A percentile compares a stretch with the other conserved stretches of the same genome.
These are phyloP conservation scores for Hortiboletus flavorubellus DNA, from an alignment of 768 basidiomycete genomes.

Conservation along the genomic window DNA sequence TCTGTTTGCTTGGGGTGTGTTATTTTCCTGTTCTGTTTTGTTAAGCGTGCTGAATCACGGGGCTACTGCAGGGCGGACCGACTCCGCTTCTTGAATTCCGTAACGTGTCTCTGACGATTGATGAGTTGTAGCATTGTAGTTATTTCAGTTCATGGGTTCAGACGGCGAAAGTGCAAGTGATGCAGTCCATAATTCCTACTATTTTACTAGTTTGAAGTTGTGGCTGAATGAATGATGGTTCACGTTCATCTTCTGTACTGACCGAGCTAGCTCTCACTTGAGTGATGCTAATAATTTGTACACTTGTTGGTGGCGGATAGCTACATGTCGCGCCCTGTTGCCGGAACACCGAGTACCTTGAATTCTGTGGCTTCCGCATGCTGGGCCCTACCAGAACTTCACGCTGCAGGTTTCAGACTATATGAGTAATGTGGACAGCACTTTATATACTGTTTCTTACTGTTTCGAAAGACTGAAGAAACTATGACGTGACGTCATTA, in stretches of 20 bases:
- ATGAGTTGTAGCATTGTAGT: background rate
- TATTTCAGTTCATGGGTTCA: background rate
- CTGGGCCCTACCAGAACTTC: slow-evolving; percentile 30
- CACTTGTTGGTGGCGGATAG: no score
- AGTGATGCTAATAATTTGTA: no score
- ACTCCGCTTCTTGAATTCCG: slow-evolving; percentile 28
- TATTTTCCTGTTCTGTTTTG: background rate
- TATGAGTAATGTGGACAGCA: background rate
- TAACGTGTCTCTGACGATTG: slow-evolving; percentile 20
- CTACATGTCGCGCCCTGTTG: no score
- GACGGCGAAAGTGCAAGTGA: background rate
- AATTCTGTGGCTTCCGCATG: no score
- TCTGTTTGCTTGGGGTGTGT: slow-evolving; percentile 30
- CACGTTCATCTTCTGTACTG: no score
- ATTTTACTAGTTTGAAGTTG: no score
- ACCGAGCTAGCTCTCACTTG: no score
- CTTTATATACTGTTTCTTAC: background rate
- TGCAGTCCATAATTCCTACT: background rate
- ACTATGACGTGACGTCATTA: background rate
- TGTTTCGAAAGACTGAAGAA: background rate
- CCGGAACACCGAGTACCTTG: no score
- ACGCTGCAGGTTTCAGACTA: slow-evolving; percentile 13
- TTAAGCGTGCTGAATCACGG: background rate
- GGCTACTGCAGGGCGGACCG: slow-evolving; percentile 18
- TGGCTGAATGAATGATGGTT: no score